Base-by-base conservation (phyloP, 23 red algal genomes). In the Gracilariopsis chorda region DNA sequence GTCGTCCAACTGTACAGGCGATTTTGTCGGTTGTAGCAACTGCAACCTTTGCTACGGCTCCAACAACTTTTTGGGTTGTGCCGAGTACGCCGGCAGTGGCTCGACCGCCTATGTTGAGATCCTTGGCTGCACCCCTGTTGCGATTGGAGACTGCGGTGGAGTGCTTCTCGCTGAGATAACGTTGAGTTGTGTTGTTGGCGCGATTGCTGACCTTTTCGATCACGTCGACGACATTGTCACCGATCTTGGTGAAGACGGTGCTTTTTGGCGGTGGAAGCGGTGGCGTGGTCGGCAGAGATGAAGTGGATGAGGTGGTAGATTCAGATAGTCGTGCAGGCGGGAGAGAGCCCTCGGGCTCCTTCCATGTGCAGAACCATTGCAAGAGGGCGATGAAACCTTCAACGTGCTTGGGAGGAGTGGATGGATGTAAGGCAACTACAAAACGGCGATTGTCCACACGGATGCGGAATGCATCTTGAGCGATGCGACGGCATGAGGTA, bases 291-390 rank as follows among this genome's bases (percentile, higher is more conserved):
- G 73, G 60, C 13, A 30, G 29, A 7, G 16, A 32, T 5, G 25
- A 3, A 53, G 47, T 49, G 28, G 20, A 30, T 23, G 60, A 7
- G 45, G 44, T 48, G 19, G 67, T 45, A 49, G 83, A 13, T 16
- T 62, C 47, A 19, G 48, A 28, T 49, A 53, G 32, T 44, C 48
- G 73, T 9, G 5, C 46, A 52, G 64, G 33, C 12, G n/a, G 32
- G 13, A 48, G 82, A 8, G 40, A 73, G 2, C 64, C 82, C 25
- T 53, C 60, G 13, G 27, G 32, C 33, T 52, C 82, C 59, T 72
- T 49, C 73, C 87, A 81, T 19, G 36, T 46, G 52, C 73, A 80
- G 30, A 90, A 90, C 87, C 87, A 90, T 25, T 72, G 51, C 55
- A 90, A 36, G 49, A 90, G 19, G 20, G 39, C 36, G 39, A 62